phyloP scores from a whole-genome alignment of 176 grass and related monocot species.

The Rhipidocladum racemiflorum region DNA sequence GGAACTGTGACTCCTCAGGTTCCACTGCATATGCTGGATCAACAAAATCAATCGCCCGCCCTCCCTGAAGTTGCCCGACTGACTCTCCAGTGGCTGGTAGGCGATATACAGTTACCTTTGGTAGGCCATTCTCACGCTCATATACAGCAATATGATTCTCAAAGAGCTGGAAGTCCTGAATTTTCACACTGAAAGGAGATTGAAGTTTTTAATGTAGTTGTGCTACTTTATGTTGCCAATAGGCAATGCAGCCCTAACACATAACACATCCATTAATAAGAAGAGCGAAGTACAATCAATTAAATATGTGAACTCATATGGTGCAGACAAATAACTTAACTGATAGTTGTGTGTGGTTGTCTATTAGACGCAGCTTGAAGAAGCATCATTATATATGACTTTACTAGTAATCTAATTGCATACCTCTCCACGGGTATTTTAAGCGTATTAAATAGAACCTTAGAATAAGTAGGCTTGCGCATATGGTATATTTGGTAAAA shows the following conservation, averaged over 20 bases:
- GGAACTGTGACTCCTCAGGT: slow-evolving; percentile 52
- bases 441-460: neutral
- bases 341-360: neutral
- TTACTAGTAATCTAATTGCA: neutral
- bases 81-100: slow-evolving; percentile 61
- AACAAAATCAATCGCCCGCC: slow-evolving; percentile 62
- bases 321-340: neutral
- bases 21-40: slow-evolving; percentile 70
- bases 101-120: slow-evolving; percentile 62
- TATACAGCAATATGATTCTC: slow-evolving; percentile 71
- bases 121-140: slow-evolving; percentile 83
- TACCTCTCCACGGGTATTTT: neutral
- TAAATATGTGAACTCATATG: neutral
- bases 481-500: no score
- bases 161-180: slow-evolving; percentile 75
- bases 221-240: neutral
- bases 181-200: slow-evolving; percentile 70
- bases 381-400: neutral
- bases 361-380: neutral
- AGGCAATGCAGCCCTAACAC: slow-evolving; percentile 1
- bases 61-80: slow-evolving; percentile 60
- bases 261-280: neutral
- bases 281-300: slow-evolving; percentile 6
- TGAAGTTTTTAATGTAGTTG: slow-evolving; percentile 12
- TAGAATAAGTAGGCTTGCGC: neutral